These are phyloP conservation scores for Podospora appendiculata DNA, from an alignment of 495 filamentous ascomycete genomes.

Conservation along the genomic window DNA sequence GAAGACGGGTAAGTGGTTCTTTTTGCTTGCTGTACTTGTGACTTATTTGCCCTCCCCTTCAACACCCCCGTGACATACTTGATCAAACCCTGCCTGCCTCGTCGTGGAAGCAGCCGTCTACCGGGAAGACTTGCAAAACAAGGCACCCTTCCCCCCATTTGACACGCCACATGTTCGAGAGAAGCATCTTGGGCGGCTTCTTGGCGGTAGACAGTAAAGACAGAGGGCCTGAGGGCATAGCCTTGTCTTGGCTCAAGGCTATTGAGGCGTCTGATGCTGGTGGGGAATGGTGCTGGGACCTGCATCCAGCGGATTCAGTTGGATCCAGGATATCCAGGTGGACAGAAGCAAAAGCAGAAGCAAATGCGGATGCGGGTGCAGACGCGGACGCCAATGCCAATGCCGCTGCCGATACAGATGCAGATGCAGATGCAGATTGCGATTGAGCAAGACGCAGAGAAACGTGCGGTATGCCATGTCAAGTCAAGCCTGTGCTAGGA, in stretches of 20 bases:
- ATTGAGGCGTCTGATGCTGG: slow-evolving; percentile 3
- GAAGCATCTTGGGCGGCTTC: not conserved
- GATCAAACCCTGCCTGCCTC: no score
- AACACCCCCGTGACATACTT: not conserved
- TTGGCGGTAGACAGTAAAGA: slow-evolving; percentile 4
- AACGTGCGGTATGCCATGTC: slow-evolving; percentile 1
- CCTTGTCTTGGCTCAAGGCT: slow-evolving; percentile 1
- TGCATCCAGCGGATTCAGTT: not conserved
- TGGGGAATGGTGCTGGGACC: not conserved
- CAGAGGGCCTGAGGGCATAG: slow-evolving; percentile 1
- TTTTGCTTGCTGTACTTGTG: slow-evolving; percentile 8
- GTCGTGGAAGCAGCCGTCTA: no score
- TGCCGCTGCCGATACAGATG: no score
- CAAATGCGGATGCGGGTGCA: no score
- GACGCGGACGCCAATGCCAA: no score
- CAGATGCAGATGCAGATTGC: no score
- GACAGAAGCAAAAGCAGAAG: not conserved
- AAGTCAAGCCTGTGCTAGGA: slow-evolving; percentile 4
- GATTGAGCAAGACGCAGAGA: slow-evolving; percentile 1
- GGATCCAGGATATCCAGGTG: slow-evolving; percentile 1
- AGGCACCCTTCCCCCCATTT: no score
- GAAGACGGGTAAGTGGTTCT: slow-evolving; percentile 92
- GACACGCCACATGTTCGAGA: not conserved
- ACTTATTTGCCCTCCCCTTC: slow-evolving; percentile 1
- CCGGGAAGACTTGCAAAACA: no score